Conservation (phyloP, 1,284 basidiomycete genomes). For the Cutaneotrichosporon mucoides region DNA sequence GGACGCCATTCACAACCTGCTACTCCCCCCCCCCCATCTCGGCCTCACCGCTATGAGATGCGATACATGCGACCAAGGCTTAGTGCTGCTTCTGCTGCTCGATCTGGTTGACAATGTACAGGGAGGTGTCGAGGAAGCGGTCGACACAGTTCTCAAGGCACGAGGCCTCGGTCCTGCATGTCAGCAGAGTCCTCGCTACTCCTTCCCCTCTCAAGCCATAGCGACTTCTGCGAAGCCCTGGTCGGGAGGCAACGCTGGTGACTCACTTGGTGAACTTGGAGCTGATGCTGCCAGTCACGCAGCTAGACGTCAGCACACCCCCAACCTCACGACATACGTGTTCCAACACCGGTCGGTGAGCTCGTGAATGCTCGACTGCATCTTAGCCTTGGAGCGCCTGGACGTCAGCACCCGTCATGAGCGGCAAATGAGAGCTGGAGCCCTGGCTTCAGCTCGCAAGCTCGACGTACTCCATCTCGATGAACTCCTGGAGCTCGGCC, state of each 20-base stretch:
- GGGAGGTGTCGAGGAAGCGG: slow-evolving; percentile 86
- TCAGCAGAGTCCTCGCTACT: no score
- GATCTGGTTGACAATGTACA: slow-evolving; percentile 78
- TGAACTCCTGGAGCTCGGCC: slow-evolving; percentile 79
- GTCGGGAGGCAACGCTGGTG: not conserved
- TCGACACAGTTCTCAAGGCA: slow-evolving; percentile 91
- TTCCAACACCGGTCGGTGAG: slow-evolving; percentile 62
- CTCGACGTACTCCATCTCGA: slow-evolving; percentile 65
- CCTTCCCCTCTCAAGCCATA: no score
- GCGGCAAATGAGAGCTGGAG: no score
- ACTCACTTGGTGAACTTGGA: slow-evolving; percentile 68
- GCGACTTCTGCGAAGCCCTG: no score
- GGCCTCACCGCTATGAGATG: not conserved
- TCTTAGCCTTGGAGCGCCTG: slow-evolving; percentile 70
- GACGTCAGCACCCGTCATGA: slow-evolving; percentile 4
- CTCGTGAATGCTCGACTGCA: slow-evolving; percentile 59
- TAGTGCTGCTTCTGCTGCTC: slow-evolving; percentile 53
- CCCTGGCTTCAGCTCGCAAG: no score
- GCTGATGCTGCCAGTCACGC: slow-evolving; percentile 77
- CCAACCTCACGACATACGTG: slow-evolving; percentile 58
- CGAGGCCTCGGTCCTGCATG: slow-evolving; percentile 59
- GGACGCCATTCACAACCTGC: no score
- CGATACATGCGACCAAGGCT: slow-evolving; percentile 1
- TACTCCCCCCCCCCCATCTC: no score
- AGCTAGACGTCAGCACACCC: slow-evolving; percentile 54